Evolutionary conservation across 2,329 filamentous ascomycete species (phyloP), one percentile per base, ranked within the genome.

Genomic region (Colletotrichum lindemuthianum): DNA sequence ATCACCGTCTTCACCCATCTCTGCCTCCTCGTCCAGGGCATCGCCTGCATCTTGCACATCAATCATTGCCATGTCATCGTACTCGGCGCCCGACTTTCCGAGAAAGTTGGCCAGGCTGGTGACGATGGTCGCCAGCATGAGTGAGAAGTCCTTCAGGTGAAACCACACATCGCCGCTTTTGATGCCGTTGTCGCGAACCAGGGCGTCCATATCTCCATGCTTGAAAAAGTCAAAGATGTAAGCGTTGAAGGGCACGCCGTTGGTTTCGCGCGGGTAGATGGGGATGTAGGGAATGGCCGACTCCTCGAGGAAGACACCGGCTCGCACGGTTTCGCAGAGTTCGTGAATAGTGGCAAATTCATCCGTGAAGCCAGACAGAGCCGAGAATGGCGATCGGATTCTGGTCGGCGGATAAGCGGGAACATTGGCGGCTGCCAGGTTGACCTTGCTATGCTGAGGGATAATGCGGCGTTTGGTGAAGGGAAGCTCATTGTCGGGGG

Each of bases 141-240:
- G 72, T 0, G 78, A 82, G 58, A 84, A 85, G 66, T 82, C 80
- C 50, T 92, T 92, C 2, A 93, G 80, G 2, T 84, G 72, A 70
- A 90, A 93, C 91, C 91, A 94, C 8, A 92, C 82, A 50, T 93
- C 89, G 5, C 86, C 85, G 1, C 79, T 77, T 48, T 85, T 86
- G 71, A 95, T 88, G 3, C 84, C 81, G 72, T 95, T 94, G 36
- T 88, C 89, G 0, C 75, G 77, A 11, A 86, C 84, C 2, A 94
- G 77, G 0, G 87, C 84, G 1, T 80, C 72, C 24, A 88, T 73
- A 70, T 90, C 86, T 4, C 90, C 91, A 69, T 94, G 88, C 74
- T 88, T 91, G 81, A 87, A 93, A 76, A 93, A 95, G 74, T 94
- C 90, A 65, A 90, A 87, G 1, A 94, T 77, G 71, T 91, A 91